Evolutionary conservation across 306 rosid species (phyloP).

Genomic region (Ormosia semicastrata): DNA sequence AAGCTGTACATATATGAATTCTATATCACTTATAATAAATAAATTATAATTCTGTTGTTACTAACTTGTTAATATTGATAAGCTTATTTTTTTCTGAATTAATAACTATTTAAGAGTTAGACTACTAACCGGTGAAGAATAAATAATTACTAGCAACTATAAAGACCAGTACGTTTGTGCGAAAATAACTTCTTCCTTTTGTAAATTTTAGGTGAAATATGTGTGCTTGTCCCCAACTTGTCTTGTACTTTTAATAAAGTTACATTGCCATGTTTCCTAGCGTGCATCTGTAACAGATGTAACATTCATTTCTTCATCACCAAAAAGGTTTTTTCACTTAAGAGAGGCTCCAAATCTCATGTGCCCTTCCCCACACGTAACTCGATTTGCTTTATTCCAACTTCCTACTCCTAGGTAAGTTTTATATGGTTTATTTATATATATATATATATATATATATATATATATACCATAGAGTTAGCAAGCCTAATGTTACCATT

Average conservation of each 20-base stretch:
- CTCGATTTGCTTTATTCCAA: background rate
- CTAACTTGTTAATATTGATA: background rate
- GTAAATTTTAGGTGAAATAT: slow-evolving; percentile 36
- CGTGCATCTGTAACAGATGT: slow-evolving; percentile 25
- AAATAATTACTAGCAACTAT: background rate
- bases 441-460: slow-evolving; percentile 16
- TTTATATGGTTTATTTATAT: background rate
- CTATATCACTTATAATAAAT: background rate
- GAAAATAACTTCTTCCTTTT: slow-evolving; percentile 3
- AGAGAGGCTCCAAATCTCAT: slow-evolving; percentile 12
- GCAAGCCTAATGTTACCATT: background rate
- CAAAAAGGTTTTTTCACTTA: slow-evolving; percentile 4
- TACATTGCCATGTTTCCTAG: slow-evolving; percentile 33
- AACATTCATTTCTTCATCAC: slow-evolving; percentile 25
- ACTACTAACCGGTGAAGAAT: background rate
- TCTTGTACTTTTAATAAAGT: slow-evolving; percentile 31
- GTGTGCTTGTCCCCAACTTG: slow-evolving; percentile 34
- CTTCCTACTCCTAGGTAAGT: background rate
- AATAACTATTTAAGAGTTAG: background rate
- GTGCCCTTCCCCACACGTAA: background rate
- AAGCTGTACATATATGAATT: background rate
- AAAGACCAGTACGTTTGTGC: background rate
- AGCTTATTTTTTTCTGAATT: background rate
- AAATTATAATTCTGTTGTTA: background rate
- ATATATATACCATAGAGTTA: slow-evolving; percentile 11